phyloP scores from a whole-genome alignment of 345 rosid genomes.

The Boechera stricta region DNA sequence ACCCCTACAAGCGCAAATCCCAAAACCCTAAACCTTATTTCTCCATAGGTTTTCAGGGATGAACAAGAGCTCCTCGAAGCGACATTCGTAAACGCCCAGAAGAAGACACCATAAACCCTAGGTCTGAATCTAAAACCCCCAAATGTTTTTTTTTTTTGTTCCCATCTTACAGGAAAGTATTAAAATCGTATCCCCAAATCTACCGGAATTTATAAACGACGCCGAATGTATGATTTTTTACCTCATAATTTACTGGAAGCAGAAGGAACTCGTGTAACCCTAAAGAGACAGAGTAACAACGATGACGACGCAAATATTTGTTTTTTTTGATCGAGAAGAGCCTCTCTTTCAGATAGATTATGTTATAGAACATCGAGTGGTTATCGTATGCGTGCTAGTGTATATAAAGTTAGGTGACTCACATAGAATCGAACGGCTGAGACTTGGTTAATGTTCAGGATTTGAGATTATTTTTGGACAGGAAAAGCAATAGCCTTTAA shows the following conservation, averaged over 20 bases:
- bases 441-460: neutral
- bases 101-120: conserved; percentile 32
- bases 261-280: conserved; percentile 31
- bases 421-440: conserved; percentile 23
- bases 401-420: neutral
- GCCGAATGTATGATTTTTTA: neutral
- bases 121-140: conserved; percentile 26
- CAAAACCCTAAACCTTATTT: neutral
- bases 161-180: neutral
- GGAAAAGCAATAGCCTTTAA: conserved; percentile 18
- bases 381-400: conserved; percentile 13
- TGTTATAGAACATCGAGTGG: conserved; percentile 10
- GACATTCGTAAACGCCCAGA: conserved; percentile 2
- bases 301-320: conserved; percentile 31
- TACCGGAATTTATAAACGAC: neutral
- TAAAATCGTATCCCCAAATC: neutral
- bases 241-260: conserved; percentile 38
- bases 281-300: conserved; percentile 16
- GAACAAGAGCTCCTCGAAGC: neutral
- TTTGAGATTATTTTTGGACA: neutral
- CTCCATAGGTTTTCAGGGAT: neutral
- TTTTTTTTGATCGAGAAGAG: conserved; percentile 33
- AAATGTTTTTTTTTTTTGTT: neutral
- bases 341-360: conserved; percentile 21
- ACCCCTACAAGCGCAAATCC: conserved; percentile 27